These are phyloP conservation scores for Scheffersomyces spartinae DNA, from an alignment of 805 yeast genomes.

Conservation along the genomic window DNA sequence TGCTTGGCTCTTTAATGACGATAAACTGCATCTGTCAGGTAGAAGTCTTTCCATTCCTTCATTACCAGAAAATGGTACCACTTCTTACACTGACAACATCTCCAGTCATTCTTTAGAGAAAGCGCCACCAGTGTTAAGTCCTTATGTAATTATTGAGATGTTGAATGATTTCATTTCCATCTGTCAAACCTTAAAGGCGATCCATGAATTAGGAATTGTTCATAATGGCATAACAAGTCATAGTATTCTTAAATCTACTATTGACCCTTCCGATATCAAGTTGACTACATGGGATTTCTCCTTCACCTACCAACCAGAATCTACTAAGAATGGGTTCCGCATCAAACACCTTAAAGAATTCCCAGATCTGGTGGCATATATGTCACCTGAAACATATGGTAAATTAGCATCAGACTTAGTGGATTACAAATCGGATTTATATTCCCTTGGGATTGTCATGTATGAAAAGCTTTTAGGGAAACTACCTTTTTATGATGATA, in stretches of 20 bases:
- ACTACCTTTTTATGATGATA: constrained; percentile 31
- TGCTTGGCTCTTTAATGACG: too few relatives aligned
- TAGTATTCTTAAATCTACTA: constrained; percentile 24
- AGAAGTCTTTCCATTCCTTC: too few relatives aligned
- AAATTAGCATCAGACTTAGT: constrained; percentile 20
- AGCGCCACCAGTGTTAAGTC: too few relatives aligned
- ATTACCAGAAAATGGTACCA: too few relatives aligned
- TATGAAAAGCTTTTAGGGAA: constrained; percentile 36
- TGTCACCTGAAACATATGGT: constrained; percentile 40
- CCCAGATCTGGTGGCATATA: constrained; percentile 31
- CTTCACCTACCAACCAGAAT: constrained; percentile 30
- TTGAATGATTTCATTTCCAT: constrained; percentile 12
- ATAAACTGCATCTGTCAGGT: too few relatives aligned
- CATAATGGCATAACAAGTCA: constrained; percentile 35
- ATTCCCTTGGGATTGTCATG: constrained; percentile 37
- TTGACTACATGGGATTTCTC: constrained; percentile 39
- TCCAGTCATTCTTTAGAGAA: too few relatives aligned
- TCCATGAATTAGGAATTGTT: constrained; percentile 32
- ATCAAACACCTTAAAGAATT: constrained; percentile 26
- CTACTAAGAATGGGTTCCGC: constrained; percentile 29
- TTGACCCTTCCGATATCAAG: constrained; percentile 22
- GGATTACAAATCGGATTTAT: constrained; percentile 37
- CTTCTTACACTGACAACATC: too few relatives aligned
- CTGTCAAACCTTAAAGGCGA: constrained; percentile 11
- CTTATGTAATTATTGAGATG: constrained; percentile 12